Base-by-base conservation (phyloP, 805 yeast species). In the Tetrapisispora namnaoensis region DNA sequence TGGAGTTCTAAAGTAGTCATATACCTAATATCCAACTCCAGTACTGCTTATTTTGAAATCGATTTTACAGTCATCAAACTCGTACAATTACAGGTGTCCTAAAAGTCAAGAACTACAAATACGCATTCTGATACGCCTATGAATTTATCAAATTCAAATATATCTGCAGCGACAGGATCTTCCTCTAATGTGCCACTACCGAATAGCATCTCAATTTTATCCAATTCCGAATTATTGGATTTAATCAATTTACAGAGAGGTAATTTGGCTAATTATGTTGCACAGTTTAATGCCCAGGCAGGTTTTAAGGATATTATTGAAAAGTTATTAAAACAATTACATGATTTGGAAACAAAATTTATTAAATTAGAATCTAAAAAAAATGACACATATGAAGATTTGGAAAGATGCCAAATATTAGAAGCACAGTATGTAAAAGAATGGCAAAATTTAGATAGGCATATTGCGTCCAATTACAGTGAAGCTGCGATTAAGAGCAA, bases 381-480 rank as follows among this genome's bases (percentile, higher is more conserved):
- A 10, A 45, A 46, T 2, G 44, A 51, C 13, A 54, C 73, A 0
- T 55, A 56, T 20, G 48, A 49, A 1, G 59, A 68, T n/a, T 49
- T 67, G 10, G 54, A 56, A 7, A 45, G 58, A 35, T 56, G 67
- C 11, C 50, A 56, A 2, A 53, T 56, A 2, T 45, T 70, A 37
- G 67, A 68, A 28, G 50, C 58, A 1, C 57, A 63, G 38, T 68
- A 67, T 40, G 50, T 57, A 8, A 49, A 58, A 14, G 55, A 64
- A 48, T 73, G 76, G 74, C 66, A 69, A 38, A 61, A 56, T 2
- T 44, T 59, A 27, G 70, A 70, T 40, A 51, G 53, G 1, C 60
- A 69, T 16, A 70, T 75, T 68, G 55, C 65, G 45, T 61, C 63
- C 36, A 73, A 71, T 36, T 74, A 69, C 53, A 62, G 73, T 43